These are phyloP conservation scores for Brettanomyces anomalus DNA, from an alignment of 805 yeast species.

Conservation along the genomic window DNA sequence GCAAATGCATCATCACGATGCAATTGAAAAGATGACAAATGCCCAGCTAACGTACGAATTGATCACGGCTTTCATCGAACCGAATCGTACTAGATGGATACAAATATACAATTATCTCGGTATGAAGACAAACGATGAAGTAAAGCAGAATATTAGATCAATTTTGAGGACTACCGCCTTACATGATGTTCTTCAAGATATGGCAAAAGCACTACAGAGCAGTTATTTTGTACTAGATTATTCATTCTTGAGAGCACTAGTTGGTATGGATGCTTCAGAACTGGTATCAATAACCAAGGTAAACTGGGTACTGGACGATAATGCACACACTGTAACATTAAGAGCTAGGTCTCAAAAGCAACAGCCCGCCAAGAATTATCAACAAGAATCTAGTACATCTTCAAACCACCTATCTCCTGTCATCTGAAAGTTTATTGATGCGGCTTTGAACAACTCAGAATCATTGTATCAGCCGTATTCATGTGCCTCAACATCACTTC, in stretches of 20 bases:
- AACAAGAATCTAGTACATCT: slow-evolving; percentile 29
- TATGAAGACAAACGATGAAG: background rate
- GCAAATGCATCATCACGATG: background rate
- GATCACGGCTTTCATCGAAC: background rate
- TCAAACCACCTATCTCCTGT: slow-evolving; percentile 42
- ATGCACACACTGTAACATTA: too few relatives aligned
- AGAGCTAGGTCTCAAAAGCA: too few relatives aligned
- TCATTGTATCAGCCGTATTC: slow-evolving; percentile 24
- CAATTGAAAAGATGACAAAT: background rate
- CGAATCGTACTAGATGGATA: slow-evolving; percentile 5
- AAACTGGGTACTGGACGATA: too few relatives aligned
- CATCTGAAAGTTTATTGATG: slow-evolving; percentile 41
- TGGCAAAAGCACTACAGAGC: slow-evolving; percentile 6
- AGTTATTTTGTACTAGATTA: background rate
- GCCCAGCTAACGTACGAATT: background rate
- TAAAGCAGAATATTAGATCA: background rate
- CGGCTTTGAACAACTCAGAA: slow-evolving; percentile 29
- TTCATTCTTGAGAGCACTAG: too few relatives aligned
- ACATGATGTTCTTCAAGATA: slow-evolving; percentile 22
- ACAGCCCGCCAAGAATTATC: too few relatives aligned
- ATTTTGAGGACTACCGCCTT: background rate
- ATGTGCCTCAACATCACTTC: slow-evolving; percentile 21
- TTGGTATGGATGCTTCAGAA: too few relatives aligned
- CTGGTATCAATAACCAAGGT: too few relatives aligned
- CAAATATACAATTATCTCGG: background rate